These are phyloP conservation scores for Colletotrichum godetiae DNA, from an alignment of 2,329 filamentous ascomycete species.

Conservation along the genomic window DNA sequence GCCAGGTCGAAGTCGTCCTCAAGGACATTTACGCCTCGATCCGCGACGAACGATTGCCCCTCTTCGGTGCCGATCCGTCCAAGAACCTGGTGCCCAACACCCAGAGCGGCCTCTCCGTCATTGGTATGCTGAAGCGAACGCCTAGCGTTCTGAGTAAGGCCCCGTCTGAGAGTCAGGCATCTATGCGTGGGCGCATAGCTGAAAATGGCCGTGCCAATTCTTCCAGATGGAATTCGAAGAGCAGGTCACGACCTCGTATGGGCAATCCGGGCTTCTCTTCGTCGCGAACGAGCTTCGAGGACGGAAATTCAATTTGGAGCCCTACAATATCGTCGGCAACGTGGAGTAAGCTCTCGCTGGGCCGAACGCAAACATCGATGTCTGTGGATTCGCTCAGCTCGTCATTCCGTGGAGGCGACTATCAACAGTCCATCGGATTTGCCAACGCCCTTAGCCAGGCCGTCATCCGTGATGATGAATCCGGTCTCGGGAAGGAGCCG, in stretches of 20 bases:
- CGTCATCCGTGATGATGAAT: constrained; percentile 89
- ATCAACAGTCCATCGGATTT: constrained; percentile 96
- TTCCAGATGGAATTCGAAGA: constrained; percentile 86
- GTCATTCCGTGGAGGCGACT: constrained; percentile 80
- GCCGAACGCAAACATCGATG: constrained; percentile 90
- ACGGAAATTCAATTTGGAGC: constrained; percentile 90
- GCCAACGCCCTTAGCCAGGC: constrained; percentile 96
- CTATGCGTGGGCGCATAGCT: constrained; percentile 75
- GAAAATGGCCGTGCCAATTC: constrained; percentile 66
- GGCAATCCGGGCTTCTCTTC: constrained; percentile 86
- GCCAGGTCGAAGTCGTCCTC: constrained; percentile 88
- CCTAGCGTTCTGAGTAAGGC: constrained; percentile 94
- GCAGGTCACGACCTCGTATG: constrained; percentile 80
- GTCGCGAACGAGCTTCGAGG: constrained; percentile 93
- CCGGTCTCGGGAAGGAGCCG: constrained; percentile 58
- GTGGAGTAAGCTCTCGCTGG: constrained; percentile 94
- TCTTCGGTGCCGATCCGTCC: constrained; percentile 77
- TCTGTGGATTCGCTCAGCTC: constrained; percentile 92
- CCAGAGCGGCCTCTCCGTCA: constrained; percentile 77
- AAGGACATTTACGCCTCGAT: constrained; percentile 95
- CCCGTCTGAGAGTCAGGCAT: constrained; percentile 82
- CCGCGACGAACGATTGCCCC: constrained; percentile 83
- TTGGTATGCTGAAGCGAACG: constrained; percentile 82
- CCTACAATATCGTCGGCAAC: constrained; percentile 87
- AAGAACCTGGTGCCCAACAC: constrained; percentile 53